phyloP scores from a whole-genome alignment of 1,139 yeast genomes.

The Pichia sp. region DNA sequence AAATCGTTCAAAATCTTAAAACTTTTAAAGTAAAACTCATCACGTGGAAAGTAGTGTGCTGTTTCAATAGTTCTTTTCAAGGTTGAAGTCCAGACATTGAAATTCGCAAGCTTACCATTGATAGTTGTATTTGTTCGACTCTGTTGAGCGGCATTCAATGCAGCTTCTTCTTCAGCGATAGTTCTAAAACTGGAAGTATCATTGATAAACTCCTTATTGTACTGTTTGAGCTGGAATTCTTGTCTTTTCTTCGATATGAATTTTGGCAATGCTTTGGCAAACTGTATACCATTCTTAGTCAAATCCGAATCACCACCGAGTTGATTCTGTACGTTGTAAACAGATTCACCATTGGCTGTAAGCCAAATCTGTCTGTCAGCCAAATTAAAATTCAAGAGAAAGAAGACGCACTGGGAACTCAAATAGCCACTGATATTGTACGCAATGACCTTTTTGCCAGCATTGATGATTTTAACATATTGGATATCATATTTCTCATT shows the following conservation, averaged over 20 bases:
- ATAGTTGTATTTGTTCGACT: too few species aligned
- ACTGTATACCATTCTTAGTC: constrained; percentile 23
- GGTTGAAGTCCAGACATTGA: constrained; percentile 29
- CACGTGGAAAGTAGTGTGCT: constrained; percentile 23
- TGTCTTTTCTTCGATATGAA: constrained; percentile 26
- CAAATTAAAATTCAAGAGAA: constrained; percentile 27
- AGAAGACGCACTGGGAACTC: constrained; percentile 29
- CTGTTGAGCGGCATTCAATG: not conserved
- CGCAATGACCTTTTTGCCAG: constrained; percentile 28
- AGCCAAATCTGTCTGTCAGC: constrained; percentile 30
- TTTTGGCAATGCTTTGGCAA: constrained; percentile 28
- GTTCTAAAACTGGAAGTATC: constrained; percentile 19
- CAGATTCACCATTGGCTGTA: constrained; percentile 28
- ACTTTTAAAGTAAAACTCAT: constrained; percentile 25
- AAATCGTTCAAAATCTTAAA: constrained; percentile 28
- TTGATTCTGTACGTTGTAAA: constrained; percentile 19
- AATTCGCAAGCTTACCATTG: constrained; percentile 16
- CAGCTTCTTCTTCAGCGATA: not conserved
- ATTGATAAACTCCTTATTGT: constrained; percentile 25
- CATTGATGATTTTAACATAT: constrained; percentile 29
- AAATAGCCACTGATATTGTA: constrained; percentile 29
- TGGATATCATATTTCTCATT: constrained; percentile 27
- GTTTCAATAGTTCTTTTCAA: constrained; percentile 26
- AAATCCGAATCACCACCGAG: constrained; percentile 29
- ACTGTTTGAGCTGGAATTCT: constrained; percentile 26